phyloP scores from a whole-genome alignment of 2,329 filamentous ascomycete genomes.

The Neofusicoccum cordaticola region DNA sequence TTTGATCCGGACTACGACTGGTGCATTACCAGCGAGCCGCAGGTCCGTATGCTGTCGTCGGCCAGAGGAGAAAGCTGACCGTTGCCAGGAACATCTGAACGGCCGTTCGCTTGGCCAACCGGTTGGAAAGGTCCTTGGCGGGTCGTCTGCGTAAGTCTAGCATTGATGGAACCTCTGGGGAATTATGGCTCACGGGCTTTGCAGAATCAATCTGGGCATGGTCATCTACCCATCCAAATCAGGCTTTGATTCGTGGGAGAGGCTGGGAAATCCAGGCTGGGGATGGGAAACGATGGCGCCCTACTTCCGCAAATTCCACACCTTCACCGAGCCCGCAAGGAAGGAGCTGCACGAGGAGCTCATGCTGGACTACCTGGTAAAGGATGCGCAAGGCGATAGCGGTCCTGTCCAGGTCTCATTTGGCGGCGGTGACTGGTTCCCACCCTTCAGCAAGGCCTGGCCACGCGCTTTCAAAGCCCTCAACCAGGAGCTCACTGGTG shows the following conservation, averaged over 20 bases:
- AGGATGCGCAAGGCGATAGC: conserved; percentile 15
- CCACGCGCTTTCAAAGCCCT: conserved; percentile 20
- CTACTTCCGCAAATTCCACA: conserved; percentile 28
- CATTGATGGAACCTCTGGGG: conserved; percentile 19
- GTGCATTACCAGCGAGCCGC: conserved; percentile 28
- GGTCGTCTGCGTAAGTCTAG: conserved; percentile 26
- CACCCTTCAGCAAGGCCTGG: conserved; percentile 19
- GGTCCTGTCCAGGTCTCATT: conserved; percentile 22
- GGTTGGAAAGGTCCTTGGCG: conserved; percentile 36
- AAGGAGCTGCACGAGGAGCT: conserved; percentile 14
- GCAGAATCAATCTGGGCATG: conserved; percentile 25
- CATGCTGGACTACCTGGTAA: not conserved
- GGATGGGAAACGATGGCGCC: conserved; percentile 46
- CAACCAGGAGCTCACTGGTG: conserved; percentile 17
- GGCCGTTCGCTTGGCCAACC: conserved; percentile 26
- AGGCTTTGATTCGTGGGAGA: conserved; percentile 52
- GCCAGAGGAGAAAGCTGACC: not conserved
- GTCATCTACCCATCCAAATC: conserved; percentile 24
- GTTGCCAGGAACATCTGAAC: not conserved
- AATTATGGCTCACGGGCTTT: not conserved
- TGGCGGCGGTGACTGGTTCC: conserved; percentile 7
- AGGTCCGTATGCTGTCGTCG: conserved; percentile 9
- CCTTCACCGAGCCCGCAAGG: conserved; percentile 18
- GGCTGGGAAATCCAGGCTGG: conserved; percentile 59
- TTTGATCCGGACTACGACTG: conserved; percentile 33